A percentile compares a stretch with the other conserved stretches of the same genome.
phyloP scores from a whole-genome alignment of 192 early-diverging fungal species.

The Phycomyces blakesleeanus region DNA sequence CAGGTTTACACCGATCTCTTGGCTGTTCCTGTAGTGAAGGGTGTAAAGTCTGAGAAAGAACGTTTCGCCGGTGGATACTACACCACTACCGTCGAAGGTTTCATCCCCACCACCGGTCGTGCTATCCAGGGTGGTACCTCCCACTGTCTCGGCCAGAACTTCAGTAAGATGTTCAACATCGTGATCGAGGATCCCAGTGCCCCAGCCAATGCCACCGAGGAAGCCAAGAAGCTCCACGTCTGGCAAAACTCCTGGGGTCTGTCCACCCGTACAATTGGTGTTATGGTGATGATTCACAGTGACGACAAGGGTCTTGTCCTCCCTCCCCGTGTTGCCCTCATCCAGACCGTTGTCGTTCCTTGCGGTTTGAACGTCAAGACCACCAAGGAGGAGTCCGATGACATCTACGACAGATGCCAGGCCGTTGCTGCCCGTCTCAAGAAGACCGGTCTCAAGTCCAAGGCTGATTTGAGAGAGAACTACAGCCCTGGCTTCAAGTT shows the following conservation, averaged over 20 bases:
- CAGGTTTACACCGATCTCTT: slow-evolving; percentile 96
- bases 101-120: slow-evolving; percentile 93
- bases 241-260: slow-evolving; percentile 99
- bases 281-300: slow-evolving; percentile 99
- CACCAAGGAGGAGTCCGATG: slow-evolving; percentile 65
- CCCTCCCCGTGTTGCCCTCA: slow-evolving; percentile 86
- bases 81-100: slow-evolving; percentile 98
- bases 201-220: slow-evolving; percentile 44
- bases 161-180: slow-evolving; percentile 98
- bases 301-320: slow-evolving; percentile 98
- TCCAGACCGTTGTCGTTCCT: slow-evolving; percentile 91
- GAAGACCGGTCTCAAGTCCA: slow-evolving; percentile 34
- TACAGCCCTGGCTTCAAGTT: slow-evolving; percentile 91
- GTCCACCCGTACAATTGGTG: slow-evolving; percentile 95
- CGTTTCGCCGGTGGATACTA: slow-evolving; percentile 98
- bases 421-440: slow-evolving; percentile 29
- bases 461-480: slow-evolving; percentile 34
- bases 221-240: slow-evolving; percentile 71
- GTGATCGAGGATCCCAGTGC: slow-evolving; percentile 82
- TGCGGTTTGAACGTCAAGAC: slow-evolving; percentile 90
- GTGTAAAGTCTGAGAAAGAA: slow-evolving; percentile 98
- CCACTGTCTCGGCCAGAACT: slow-evolving; percentile 99
- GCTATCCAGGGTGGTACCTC: slow-evolving; percentile 98
- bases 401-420: slow-evolving; percentile 65
- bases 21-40: slow-evolving; percentile 95